These are phyloP conservation scores for Amyloporia xantha DNA, from an alignment of 768 basidiomycete genomes.

Conservation along the genomic window DNA sequence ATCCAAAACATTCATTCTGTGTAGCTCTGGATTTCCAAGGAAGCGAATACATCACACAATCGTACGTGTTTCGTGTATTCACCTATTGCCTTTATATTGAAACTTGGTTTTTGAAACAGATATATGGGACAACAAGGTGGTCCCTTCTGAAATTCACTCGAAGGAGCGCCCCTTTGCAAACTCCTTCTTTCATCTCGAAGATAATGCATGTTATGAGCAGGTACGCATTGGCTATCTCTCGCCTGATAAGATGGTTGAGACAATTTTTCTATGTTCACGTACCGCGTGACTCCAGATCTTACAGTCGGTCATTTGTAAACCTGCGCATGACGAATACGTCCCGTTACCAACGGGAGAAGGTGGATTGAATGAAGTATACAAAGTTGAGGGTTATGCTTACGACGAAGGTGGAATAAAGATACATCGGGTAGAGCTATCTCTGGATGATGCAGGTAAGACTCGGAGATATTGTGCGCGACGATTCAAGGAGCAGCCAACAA, in stretches of 20 bases:
- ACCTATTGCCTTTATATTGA: too few species aligned
- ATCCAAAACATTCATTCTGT: too few species aligned
- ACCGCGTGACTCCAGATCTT: slow-evolving; percentile 10
- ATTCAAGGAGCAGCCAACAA: slow-evolving; percentile 9
- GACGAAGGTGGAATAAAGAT: slow-evolving; percentile 10
- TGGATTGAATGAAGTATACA: slow-evolving; percentile 4
- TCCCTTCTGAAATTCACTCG: slow-evolving; percentile 15
- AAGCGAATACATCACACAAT: slow-evolving; percentile 15
- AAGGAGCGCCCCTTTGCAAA: slow-evolving; percentile 13
- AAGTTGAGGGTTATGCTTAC: slow-evolving; percentile 16
- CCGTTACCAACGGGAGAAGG: slow-evolving; percentile 1
- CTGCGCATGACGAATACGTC: slow-evolving; percentile 12
- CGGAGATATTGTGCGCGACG: slow-evolving; percentile 17
- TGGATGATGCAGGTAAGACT: slow-evolving; percentile 18
- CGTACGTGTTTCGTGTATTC: slow-evolving; percentile 10
- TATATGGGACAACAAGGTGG: slow-evolving; percentile 16
- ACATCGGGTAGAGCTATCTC: slow-evolving; percentile 15
- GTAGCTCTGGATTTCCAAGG: slow-evolving; percentile 15
- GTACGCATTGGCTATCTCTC: too few species aligned
- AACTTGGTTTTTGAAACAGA: too few species aligned
- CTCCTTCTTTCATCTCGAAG: slow-evolving; percentile 15
- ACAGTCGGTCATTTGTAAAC: slow-evolving; percentile 16
- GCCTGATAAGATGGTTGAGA: too few species aligned
- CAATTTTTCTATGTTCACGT: too few species aligned
- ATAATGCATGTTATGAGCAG: slow-evolving; percentile 17